Evolutionary conservation across 768 basidiomycete genomes (phyloP), one percentile per base, ranked within the genome.

Genomic region (Suillus plorans): DNA sequence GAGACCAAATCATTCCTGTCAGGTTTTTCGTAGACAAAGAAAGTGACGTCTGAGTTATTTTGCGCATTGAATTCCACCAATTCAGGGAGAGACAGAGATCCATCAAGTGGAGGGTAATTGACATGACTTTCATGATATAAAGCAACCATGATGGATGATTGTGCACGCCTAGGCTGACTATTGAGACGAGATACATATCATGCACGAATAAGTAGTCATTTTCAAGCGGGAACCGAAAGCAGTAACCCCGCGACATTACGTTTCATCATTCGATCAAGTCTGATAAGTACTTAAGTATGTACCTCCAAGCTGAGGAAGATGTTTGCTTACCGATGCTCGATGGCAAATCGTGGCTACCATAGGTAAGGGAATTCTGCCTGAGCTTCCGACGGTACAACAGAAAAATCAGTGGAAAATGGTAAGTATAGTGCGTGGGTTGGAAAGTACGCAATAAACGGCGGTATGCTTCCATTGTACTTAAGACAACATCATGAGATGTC

Each of bases 11-110:
- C 42, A 13, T 69, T 52, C 10, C 60, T 67, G 5, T 41, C 18
- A 18, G 42, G 50, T 20, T 44, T 61, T 1, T 61, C 50, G 4
- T 53, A 65, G 22, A 63, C 34, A 37, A 56, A 65, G 28, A 55
- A 63, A 42, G 42, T 69, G 34, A 82, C 69, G 37, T 77, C 69
- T 49, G 77, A 66, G 34, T 68, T 72, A 50, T 78, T 64, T 22
- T 68, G 50, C 4, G 65, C 63, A 57, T 80, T 72, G 73, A 73
- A 80, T 55, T 80, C 80, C 44, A 73, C 76, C 20, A 80, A 52
- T 62, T 80, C 70, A 1, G 77, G 74, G 2, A 81, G 55, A 3
- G 20, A 56, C n/a, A 57, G 36, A 22, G 55, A 37, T 57, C 55
- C 55, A 5, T 57, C 55, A 3, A 57, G 55, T 36, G 55, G 55